Evolutionary conservation across 176 grass and related monocot species (phyloP), one percentile per base, ranked within the genome.

Genomic region (Pontederia paniculata): DNA sequence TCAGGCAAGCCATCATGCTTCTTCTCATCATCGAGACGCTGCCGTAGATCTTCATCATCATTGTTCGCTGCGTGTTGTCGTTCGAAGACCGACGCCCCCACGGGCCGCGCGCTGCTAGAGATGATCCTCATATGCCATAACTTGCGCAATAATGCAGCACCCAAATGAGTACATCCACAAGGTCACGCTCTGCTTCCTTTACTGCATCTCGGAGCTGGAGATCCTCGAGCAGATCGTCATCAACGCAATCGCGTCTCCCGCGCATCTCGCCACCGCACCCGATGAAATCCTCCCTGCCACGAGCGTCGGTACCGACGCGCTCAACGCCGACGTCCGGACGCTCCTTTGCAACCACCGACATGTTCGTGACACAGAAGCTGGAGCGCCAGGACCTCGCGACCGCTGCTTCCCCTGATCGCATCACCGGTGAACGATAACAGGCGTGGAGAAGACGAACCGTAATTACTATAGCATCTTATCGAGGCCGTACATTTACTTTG

Each of bases 41-140:
- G 0, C 63, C 63, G n/a, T 48, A 66, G n/a, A 21, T 66, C 23
- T 66, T 66, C 63, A 66, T 66, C 48, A 66, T 48, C 23, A 66
- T 66, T 23, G 63, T 66, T 48, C 63, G 63, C 48, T 66, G 52
- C 48, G 63, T 66, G 48, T 48, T 66, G 13, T 48, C 63, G 15
- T 53, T 48, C 23, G 16, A 66, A 66, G 63, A 66, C 63, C 63
- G 63, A 66, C 25, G 48, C 63, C 20, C 63, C 48, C 58, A n/a
- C 71, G 1, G 89, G 89, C 1, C 50, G 74, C 23, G 63, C 61
- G 10, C 81, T 95, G 7, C 89, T 85, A 3, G 81, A 95, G 84
- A 95, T 96, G 85, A 89, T 96, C 68, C 76, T 96, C 66, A 89
- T 89, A 73, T 86, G 85, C 68, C 81, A 95, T 81, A 89, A 95